phyloP scores from a whole-genome alignment of 148 eudicot genomes.

The Hydrangea macrophylla region DNA sequence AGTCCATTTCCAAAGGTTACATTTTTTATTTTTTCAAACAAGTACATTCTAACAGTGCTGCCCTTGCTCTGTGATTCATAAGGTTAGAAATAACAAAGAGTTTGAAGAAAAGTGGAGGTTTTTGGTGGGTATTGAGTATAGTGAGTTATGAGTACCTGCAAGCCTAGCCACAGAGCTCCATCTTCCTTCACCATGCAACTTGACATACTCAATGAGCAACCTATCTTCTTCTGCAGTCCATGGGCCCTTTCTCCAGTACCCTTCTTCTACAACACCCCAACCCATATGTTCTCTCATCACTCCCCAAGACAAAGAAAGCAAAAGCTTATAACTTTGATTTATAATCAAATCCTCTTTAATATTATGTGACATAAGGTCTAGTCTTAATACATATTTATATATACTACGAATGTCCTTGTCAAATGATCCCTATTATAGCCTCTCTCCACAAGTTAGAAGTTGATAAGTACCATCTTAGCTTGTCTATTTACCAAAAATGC shows the following conservation, averaged over 20 bases:
- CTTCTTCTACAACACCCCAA: slow-evolving; percentile 11
- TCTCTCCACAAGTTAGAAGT: not conserved
- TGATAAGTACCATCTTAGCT: slow-evolving; percentile 7
- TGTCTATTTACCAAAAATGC: slow-evolving; percentile 23
- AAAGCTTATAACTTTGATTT: not conserved
- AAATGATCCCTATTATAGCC: slow-evolving; percentile 11
- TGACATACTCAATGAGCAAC: slow-evolving; percentile 67
- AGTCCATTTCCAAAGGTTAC: too few species aligned
- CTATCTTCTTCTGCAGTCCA: slow-evolving; percentile 90
- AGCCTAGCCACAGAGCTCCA: slow-evolving; percentile 86
- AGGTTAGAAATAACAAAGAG: too few species aligned
- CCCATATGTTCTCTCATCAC: slow-evolving; percentile 29
- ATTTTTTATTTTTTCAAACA: too few species aligned
- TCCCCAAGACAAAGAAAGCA: slow-evolving; percentile 13
- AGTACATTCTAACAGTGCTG: too few species aligned
- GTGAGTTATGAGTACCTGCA: slow-evolving; percentile 37
- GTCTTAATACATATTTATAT: slow-evolving; percentile 55
- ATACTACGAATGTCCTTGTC: slow-evolving; percentile 24
- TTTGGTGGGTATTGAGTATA: not conserved
- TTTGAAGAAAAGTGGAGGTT: not conserved
- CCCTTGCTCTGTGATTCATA: too few species aligned
- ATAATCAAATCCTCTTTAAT: slow-evolving; percentile 2
- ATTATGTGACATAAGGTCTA: slow-evolving; percentile 32
- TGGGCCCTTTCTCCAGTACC: slow-evolving; percentile 91
- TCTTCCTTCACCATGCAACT: slow-evolving; percentile 79